Evolutionary conservation across 1,284 basidiomycete species (phyloP), one percentile per base, ranked within the genome.

Genomic region (Ustilago shanxiensis): DNA sequence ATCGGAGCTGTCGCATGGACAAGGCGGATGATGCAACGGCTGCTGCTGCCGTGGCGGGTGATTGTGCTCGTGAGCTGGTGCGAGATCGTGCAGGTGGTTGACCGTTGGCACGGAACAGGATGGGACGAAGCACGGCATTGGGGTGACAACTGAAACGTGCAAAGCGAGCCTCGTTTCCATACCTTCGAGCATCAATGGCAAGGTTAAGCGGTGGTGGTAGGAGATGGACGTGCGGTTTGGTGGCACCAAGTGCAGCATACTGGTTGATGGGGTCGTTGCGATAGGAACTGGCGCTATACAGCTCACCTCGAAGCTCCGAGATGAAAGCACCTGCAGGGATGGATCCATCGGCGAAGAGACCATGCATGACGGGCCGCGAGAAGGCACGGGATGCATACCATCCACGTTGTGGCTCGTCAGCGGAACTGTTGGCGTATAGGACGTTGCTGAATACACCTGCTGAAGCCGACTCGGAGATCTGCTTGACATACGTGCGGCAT

Each of bases 71-170:
- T 18, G 60, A 72, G 49, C 66, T 66, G 59, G 66, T 57, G 41
- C 59, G 75, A 20, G 75, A 77, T 26, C 71, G 70, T 24, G 41
- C 52, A 4, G 63, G 49, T 52, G 52, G 60, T 26, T 66, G 73
- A 29, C 66, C 70, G 52, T 60, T 68, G 50, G 65, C 62, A 28
- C 50, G 86, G 79, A 92, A 91, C 20, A 95, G 85, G 33, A 95
- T 88, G 0, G 94, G 94, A 1, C 93, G 88, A 13, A 98, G 85
- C 3, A 95, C 92, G 0, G 92, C 93, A 81, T 98, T 98, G 9
- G 95, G 95, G 75, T 92, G 89, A 86, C 95, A 98, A 0, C 94
- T 93, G 61, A 89, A 92, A 50, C 95, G 88, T 0, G 92, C 91
- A 86, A 93, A 98, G 18, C 93, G 88, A 0, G 90, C 89, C 66